Conservation (phyloP, 1,139 yeast species). For the Debaryomyces subglobosus region DNA sequence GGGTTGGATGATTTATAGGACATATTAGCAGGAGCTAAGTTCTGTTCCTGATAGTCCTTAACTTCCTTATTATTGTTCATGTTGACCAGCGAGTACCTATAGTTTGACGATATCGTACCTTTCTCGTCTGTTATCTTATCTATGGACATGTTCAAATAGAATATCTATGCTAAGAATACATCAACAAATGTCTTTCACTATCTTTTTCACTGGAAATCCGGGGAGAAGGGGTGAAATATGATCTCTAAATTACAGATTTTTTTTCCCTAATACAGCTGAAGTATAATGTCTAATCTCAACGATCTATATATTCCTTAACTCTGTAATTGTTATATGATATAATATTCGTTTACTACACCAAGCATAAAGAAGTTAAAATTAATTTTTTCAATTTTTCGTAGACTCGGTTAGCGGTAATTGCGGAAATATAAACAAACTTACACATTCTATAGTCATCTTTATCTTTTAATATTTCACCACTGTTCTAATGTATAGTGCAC, state of each 20-base stretch:
- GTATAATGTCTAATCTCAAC: not conserved
- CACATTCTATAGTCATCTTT: not conserved
- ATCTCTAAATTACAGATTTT: not conserved
- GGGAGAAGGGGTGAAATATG: not conserved
- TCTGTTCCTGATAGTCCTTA: not conserved
- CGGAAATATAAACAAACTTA: not conserved
- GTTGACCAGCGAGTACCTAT: not conserved
- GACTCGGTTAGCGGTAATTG: constrained; percentile 6
- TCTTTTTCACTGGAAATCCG: constrained; percentile 1
- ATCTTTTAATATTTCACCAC: not conserved
- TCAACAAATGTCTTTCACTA: not conserved
- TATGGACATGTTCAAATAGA: not conserved
- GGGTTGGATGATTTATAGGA: not conserved
- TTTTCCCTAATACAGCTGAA: not conserved
- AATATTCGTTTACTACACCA: not conserved
- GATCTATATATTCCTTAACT: not conserved
- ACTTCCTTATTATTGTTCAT: not conserved
- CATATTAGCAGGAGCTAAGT: not conserved
- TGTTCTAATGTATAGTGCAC: not conserved
- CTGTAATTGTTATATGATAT: not conserved
- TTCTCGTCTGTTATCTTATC: not conserved
- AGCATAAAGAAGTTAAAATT: constrained; percentile 1
- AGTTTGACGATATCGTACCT: not conserved
- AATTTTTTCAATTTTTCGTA: constrained; percentile 1
- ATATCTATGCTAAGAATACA: not conserved